A percentile compares a stretch with the other conserved stretches of the same genome.
Conservation (phyloP, 2,329 filamentous ascomycete species). For the Fusarium sp. region DNA sequence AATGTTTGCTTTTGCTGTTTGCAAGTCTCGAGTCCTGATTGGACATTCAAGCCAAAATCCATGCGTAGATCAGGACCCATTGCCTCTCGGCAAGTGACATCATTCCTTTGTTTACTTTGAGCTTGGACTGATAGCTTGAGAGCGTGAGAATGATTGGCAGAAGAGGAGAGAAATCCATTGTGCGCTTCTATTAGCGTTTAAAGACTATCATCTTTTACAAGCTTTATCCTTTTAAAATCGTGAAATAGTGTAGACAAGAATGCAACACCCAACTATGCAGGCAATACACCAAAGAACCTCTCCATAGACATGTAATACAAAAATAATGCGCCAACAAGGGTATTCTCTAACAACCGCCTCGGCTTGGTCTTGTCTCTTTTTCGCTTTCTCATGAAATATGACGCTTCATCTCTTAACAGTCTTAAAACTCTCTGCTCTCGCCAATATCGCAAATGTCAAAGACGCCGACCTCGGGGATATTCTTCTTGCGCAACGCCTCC, state of each 20-base stretch:
- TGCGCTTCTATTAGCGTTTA: constrained; percentile 16
- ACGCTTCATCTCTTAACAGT: constrained; percentile 65
- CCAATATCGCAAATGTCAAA: constrained; percentile 90
- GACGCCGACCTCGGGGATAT: constrained; percentile 75
- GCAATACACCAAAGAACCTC: background rate
- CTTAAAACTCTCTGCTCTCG: constrained; percentile 81
- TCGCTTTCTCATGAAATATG: constrained; percentile 7
- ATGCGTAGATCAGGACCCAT: constrained; percentile 24
- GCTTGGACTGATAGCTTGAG: background rate
- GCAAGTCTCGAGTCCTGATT: constrained; percentile 19
- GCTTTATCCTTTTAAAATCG: background rate
- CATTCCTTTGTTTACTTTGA: constrained; percentile 5
- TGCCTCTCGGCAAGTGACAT: constrained; percentile 20
- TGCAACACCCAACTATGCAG: background rate
- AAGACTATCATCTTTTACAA: background rate
- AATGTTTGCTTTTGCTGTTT: background rate
- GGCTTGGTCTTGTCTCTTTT: background rate
- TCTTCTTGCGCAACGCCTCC: constrained; percentile 76
- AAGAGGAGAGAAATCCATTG: background rate
- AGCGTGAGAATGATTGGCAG: background rate
- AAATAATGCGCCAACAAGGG: constrained; percentile 19
- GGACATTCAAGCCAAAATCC: background rate
- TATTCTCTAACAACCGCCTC: constrained; percentile 22
- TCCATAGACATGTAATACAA: background rate
- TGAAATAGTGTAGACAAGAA: background rate